A percentile compares a stretch with the other conserved stretches of the same genome.
Evolutionary conservation across 352 stramenopile species (phyloP).

Genomic region (Vaucheria bursata): DNA sequence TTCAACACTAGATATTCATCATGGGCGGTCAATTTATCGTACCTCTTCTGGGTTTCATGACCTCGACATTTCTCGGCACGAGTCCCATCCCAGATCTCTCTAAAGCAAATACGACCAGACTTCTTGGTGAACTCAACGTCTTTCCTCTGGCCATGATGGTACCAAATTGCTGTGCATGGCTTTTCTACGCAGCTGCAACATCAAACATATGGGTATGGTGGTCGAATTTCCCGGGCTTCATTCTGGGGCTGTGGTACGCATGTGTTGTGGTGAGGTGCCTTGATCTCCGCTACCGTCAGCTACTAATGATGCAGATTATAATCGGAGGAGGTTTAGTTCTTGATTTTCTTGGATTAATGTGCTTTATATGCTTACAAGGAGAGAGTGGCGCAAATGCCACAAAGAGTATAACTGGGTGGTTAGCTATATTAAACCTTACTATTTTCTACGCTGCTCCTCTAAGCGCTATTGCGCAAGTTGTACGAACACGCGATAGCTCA

Average conservation of each 20-base stretch:
- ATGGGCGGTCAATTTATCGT: too few species aligned
- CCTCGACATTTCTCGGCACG: too few species aligned
- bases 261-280: neutral
- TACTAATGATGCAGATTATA: neutral
- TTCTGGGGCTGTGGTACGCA: neutral
- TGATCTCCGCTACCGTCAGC: neutral
- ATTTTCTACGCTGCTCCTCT: neutral
- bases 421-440: neutral
- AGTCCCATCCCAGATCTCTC: too few species aligned
- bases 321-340: neutral
- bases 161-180: neutral
- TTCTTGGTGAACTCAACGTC: neutral
- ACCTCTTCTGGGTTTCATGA: too few species aligned
- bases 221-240: neutral
- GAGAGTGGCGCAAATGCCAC: neutral
- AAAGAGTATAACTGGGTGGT: neutral
- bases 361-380: neutral
- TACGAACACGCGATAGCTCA: neutral
- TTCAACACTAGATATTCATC: too few species aligned
- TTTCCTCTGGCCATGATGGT: neutral
- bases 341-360: neutral
- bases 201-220: neutral
- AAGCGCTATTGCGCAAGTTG: neutral
- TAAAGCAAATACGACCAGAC: too few species aligned
- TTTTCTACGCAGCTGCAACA: neutral